These are phyloP conservation scores for Misopates orontium DNA, from an alignment of 257 asterid genomes.

Conservation along the genomic window DNA sequence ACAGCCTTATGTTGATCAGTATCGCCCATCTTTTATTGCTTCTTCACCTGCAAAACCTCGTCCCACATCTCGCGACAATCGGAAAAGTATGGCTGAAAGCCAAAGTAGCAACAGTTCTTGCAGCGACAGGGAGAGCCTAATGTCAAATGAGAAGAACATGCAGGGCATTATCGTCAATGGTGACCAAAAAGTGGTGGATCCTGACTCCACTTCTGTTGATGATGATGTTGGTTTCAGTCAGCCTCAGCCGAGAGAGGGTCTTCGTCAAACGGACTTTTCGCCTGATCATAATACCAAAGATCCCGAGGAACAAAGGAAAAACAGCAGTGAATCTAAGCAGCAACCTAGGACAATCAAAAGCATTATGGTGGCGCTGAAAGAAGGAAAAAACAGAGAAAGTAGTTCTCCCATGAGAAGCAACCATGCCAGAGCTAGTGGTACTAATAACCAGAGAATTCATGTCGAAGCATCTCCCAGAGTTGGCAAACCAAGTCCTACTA, in stretches of 20 bases:
- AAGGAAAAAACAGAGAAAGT: constrained; percentile 78
- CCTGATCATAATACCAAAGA: constrained; percentile 31
- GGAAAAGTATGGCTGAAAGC: constrained; percentile 81
- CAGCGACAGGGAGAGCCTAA: constrained; percentile 80
- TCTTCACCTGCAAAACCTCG: constrained; percentile 49
- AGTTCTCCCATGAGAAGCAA: constrained; percentile 78
- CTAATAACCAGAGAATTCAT: constrained; percentile 40
- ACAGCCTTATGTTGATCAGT: constrained; percentile 73
- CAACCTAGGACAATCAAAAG: constrained; percentile 68
- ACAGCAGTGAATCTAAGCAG: constrained; percentile 52
- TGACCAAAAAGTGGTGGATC: constrained; percentile 45
- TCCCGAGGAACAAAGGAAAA: constrained; percentile 40
- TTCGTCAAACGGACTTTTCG: constrained; percentile 32
- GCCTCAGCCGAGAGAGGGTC: constrained; percentile 33
- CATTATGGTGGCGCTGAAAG: constrained; percentile 81
- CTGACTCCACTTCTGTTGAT: constrained; percentile 43
- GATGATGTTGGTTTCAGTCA: constrained; percentile 40
- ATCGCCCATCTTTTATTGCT: constrained; percentile 55
- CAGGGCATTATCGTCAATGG: constrained; percentile 28
- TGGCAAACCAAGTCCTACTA: constrained; percentile 39
- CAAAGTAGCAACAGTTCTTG: constrained; percentile 92
- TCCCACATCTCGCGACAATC: constrained; percentile 31
- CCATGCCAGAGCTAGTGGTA: constrained; percentile 42
- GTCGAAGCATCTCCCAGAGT: constrained; percentile 64
- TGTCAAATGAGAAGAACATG: constrained; percentile 52